Evolutionary conservation across 768 basidiomycete genomes (phyloP), one percentile per base, ranked within the genome.

Genomic region (Rhodotorula paludigena): DNA sequence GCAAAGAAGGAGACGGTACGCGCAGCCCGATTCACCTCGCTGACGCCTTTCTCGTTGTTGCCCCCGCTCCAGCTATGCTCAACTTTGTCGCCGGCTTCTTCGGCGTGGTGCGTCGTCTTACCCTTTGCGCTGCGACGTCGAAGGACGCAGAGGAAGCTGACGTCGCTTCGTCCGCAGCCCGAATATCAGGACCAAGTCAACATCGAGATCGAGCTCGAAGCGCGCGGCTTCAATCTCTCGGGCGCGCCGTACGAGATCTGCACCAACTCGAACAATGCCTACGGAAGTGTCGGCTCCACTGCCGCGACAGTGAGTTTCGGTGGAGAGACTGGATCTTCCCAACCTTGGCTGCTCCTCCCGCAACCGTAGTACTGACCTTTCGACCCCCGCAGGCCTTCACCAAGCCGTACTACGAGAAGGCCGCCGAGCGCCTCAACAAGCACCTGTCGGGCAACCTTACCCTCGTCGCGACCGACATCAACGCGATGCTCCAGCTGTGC

Each of bases 81-180:
- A 81, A 84, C 74, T 84, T 84, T 72, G 82, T 81, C 11, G 80
- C 81, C 15, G 89, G 89, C 2, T 71, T 74, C 66, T 74, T 71
- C 32, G 64, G 69, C 23, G 58, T 63, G 12, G 10, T 41, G 39
- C 39, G 10, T 16, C 16, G 9, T 41, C 39, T 41, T 41, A 41
- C 39, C 39, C 16, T 9, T 41, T 41, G 10, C 39, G 39, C 39
- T n/a, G n/a, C n/a, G n/a, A n/a, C n/a, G n/a, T n/a, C n/a, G n/a
- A n/a, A n/a, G n/a, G n/a, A n/a, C n/a, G n/a, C n/a, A n/a, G n/a
- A n/a, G n/a, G n/a, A n/a, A n/a, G n/a, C n/a, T n/a, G n/a, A n/a
- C n/a, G n/a, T n/a, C n/a, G n/a, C n/a, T n/a, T n/a, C n/a, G n/a
- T n/a, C n/a, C n/a, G n/a, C n/a, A n/a, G n/a, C 68, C 74, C 33